Conservation (phyloP, 176 grass and related monocot genomes). For the Avena atlantica region DNA sequence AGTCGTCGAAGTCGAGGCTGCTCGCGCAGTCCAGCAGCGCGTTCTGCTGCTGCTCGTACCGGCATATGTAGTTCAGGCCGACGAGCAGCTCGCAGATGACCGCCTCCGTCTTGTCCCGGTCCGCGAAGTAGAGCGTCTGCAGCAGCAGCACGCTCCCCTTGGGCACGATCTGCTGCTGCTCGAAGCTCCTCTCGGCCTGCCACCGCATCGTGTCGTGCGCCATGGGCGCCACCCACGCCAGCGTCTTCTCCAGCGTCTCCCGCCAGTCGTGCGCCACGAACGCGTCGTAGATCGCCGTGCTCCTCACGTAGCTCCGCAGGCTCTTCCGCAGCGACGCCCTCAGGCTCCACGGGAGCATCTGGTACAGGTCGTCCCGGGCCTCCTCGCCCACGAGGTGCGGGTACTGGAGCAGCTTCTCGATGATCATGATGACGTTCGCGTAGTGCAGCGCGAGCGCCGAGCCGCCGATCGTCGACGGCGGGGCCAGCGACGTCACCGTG, state of each 20-base stretch:
- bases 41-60: slow-evolving; percentile 94
- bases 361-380: slow-evolving; percentile 89
- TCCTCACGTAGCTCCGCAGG: slow-evolving; percentile 47
- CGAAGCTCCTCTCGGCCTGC: slow-evolving; percentile 90
- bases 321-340: slow-evolving; percentile 52
- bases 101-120: slow-evolving; percentile 73
- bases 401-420: slow-evolving; percentile 90
- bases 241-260: slow-evolving; percentile 76
- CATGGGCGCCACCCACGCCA: slow-evolving; percentile 87
- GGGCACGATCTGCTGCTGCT: slow-evolving; percentile 87
- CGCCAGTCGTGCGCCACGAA: slow-evolving; percentile 94
- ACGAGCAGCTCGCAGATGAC: slow-evolving; percentile 87
- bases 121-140: slow-evolving; percentile 84
- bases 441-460: slow-evolving; percentile 89
- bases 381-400: slow-evolving; percentile 91
- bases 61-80: slow-evolving; percentile 93
- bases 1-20: slow-evolving; percentile 89
- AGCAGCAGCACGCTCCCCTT: slow-evolving; percentile 71
- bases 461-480: slow-evolving; percentile 71
- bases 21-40: slow-evolving; percentile 86
- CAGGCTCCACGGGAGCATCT: slow-evolving; percentile 87
- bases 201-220: slow-evolving; percentile 89
- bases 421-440: slow-evolving; percentile 84
- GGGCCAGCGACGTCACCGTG: slow-evolving; percentile 71
- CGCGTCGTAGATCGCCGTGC: slow-evolving; percentile 86